phyloP scores from a whole-genome alignment of 2,329 filamentous ascomycete genomes.

The Colletotrichum abscissum region DNA sequence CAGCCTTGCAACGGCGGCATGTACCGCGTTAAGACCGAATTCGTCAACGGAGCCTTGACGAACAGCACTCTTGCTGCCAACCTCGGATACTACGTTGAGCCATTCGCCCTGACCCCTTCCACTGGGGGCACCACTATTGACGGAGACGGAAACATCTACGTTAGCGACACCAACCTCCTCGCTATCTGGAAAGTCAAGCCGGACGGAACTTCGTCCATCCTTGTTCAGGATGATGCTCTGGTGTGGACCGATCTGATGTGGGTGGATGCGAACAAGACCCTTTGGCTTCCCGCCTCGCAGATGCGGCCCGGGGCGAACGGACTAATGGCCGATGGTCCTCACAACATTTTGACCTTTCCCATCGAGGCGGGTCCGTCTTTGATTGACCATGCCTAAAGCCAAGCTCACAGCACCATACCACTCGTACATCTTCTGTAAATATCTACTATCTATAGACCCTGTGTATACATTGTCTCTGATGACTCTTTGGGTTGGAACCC shows the following conservation, averaged over 20 bases:
- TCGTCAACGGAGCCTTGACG: constrained; percentile 10
- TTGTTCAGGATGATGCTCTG: constrained; percentile 6
- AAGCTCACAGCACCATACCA: not conserved
- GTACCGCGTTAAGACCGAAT: constrained; percentile 16
- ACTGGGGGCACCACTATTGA: constrained; percentile 16
- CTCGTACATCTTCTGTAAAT: not conserved
- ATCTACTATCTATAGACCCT: too few relatives aligned
- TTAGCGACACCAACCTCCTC: constrained; percentile 2
- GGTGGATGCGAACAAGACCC: constrained; percentile 10
- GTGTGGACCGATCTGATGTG: constrained; percentile 21
- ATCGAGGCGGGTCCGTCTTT: constrained; percentile 10
- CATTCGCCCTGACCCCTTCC: constrained; percentile 3
- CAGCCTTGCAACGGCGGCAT: constrained; percentile 23
- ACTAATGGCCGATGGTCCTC: not conserved
- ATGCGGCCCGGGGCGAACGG: constrained; percentile 8
- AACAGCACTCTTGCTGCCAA: constrained; percentile 9
- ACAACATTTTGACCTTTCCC: not conserved
- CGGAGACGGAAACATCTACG: constrained; percentile 12
- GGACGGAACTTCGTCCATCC: not conserved
- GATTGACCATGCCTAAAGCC: not conserved
- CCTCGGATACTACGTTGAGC: not conserved
- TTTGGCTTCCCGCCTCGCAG: constrained; percentile 18
- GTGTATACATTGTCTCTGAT: too few relatives aligned
- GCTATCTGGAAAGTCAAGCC: constrained; percentile 15
- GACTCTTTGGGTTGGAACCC: too few relatives aligned